Percentiles rank a stretch among this genome's conserved stretches.
Evolutionary conservation across 768 basidiomycete genomes (phyloP).

Genomic region (Serpula lacrymans): DNA sequence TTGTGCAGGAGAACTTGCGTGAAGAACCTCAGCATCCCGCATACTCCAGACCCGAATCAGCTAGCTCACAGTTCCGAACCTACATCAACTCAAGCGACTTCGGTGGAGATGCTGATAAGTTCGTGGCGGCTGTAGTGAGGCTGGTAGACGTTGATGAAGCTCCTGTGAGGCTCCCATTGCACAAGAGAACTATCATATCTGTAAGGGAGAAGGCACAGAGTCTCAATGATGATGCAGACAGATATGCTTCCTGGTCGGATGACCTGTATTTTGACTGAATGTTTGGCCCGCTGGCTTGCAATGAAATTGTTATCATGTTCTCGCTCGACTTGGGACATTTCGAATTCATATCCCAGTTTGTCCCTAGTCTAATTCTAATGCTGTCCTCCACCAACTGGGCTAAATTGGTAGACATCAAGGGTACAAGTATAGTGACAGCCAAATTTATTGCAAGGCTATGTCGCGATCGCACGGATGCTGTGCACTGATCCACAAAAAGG

Average conservation of each 20-base stretch:
- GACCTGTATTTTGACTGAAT: conserved; percentile 4
- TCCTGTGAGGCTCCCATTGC: conserved; percentile 9
- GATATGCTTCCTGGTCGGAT: conserved; percentile 5
- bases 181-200: conserved; percentile 1
- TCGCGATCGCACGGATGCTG: too few relatives aligned
- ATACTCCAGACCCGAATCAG: conserved; percentile 4
- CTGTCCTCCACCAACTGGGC: too few relatives aligned
- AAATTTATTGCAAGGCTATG: too few relatives aligned
- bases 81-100: conserved; percentile 1
- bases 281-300: too few relatives aligned
- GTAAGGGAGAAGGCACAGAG: conserved; percentile 3
- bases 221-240: conserved; percentile 2
- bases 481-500: too few relatives aligned
- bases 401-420: too few relatives aligned
- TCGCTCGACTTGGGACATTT: background rate
- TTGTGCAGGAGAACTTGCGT: conserved; percentile 3
- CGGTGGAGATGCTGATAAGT: conserved; percentile 9
- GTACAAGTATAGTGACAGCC: too few relatives aligned
- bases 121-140: conserved; percentile 5
- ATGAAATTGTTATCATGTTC: background rate
- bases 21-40: conserved; percentile 2
- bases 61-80: conserved; percentile 1
- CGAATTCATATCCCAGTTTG: background rate
- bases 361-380: too few relatives aligned
- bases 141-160: conserved; percentile 5